These are phyloP conservation scores for Ceratobasidium sp. DNA, from an alignment of 1,284 basidiomycete species.

Conservation along the genomic window DNA sequence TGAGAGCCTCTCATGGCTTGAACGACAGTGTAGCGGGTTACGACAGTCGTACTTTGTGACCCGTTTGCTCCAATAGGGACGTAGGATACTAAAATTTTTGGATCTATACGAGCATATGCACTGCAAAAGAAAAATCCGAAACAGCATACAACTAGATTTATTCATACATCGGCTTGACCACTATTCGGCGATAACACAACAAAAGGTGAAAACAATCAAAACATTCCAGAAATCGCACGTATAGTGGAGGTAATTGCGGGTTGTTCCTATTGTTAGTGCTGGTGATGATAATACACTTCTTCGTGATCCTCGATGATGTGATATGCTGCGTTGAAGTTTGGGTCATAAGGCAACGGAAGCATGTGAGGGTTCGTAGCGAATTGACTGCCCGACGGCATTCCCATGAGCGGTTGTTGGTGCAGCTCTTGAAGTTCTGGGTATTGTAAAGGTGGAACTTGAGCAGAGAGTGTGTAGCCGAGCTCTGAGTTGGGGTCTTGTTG, in stretches of 20 bases:
- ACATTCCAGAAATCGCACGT: too few species aligned
- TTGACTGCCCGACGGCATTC: conserved; percentile 29
- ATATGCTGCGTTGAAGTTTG: conserved; percentile 24
- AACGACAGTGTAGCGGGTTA: too few species aligned
- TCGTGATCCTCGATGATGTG: not conserved
- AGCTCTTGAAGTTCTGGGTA: conserved; percentile 24
- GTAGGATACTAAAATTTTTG: too few species aligned
- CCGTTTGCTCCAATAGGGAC: too few species aligned
- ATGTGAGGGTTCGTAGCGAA: conserved; percentile 20
- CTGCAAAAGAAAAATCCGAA: too few species aligned
- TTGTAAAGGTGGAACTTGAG: not conserved
- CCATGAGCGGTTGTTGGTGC: conserved; percentile 32
- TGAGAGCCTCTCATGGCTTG: conserved; percentile 56
- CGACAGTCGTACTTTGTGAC: too few species aligned
- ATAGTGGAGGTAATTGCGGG: too few species aligned
- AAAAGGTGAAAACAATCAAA: too few species aligned
- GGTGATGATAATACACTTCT: not conserved
- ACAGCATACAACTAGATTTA: too few species aligned
- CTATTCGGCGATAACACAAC: too few species aligned
- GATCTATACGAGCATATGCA: too few species aligned
- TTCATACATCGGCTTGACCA: too few species aligned
- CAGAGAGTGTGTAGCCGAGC: conserved; percentile 7
- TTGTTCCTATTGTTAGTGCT: not conserved
- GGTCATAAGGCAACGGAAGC: conserved; percentile 31
- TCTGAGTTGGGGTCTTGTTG: conserved; percentile 8